These are phyloP conservation scores for Salinomyces thailandicus DNA, from an alignment of 2,329 filamentous ascomycete species.

Conservation along the genomic window DNA sequence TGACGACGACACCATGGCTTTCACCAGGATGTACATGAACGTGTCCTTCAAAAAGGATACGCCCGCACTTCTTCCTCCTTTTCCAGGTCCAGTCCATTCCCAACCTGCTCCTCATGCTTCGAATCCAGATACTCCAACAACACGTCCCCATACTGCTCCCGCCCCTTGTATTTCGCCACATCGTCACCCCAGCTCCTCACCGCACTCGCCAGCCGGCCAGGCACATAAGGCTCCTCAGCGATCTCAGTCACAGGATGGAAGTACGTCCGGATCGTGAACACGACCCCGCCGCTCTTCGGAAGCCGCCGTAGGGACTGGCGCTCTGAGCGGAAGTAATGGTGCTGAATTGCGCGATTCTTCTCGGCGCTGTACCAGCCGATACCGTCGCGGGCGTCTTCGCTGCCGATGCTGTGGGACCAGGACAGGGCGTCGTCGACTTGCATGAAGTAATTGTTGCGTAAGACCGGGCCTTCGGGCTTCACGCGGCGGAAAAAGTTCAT, in stretches of 20 bases:
- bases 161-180: conserved; percentile 68
- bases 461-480: conserved; percentile 53
- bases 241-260: conserved; percentile 62
- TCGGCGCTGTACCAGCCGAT: conserved; percentile 67
- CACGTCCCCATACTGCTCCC: conserved; percentile 61
- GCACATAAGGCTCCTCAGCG: conserved; percentile 62
- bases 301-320: conserved; percentile 56
- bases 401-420: conserved; percentile 67
- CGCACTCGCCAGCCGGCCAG: conserved; percentile 65
- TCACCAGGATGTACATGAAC: too few relatives aligned
- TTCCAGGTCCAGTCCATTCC: conserved; percentile 51
- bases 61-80: conserved; percentile 49
- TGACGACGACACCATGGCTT: too few relatives aligned
- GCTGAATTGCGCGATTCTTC: conserved; percentile 59
- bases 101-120: conserved; percentile 64
- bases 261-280: conserved; percentile 73
- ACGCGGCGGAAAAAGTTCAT: conserved; percentile 68
- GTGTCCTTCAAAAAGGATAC: conserved; percentile 51
- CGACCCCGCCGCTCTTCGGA: conserved; percentile 38
- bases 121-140: conserved; percentile 65
- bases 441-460: conserved; percentile 77
- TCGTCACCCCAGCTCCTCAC: conserved; percentile 72
- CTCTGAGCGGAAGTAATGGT: conserved; percentile 71
- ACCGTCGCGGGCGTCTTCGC: conserved; percentile 49
- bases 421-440: conserved; percentile 70